Percentiles rank a stretch among this genome's conserved stretches.
These are phyloP conservation scores for Kwoniella sp. DNA, from an alignment of 768 basidiomycete species.

Conservation along the genomic window DNA sequence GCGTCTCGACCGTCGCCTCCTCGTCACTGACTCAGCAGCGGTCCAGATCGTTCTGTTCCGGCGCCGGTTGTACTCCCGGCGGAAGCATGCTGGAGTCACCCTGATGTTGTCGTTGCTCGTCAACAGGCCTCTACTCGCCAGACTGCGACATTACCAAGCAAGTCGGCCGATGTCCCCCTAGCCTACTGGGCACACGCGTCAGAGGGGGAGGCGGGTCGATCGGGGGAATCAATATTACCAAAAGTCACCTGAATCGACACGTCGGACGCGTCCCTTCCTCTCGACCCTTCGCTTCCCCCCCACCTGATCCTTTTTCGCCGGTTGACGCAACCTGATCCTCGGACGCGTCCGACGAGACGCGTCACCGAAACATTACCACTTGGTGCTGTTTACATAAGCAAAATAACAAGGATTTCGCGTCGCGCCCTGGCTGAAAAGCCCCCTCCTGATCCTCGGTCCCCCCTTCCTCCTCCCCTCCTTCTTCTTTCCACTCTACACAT, in stretches of 20 bases:
- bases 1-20: no score
- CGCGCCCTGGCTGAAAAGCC: background rate
- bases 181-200: background rate
- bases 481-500: conserved; percentile 4
- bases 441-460: background rate
- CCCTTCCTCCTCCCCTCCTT: conserved; percentile 3
- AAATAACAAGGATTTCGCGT: background rate
- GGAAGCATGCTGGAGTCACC: no score
- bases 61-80: no score
- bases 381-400: conserved; percentile 5
- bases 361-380: conserved; percentile 4
- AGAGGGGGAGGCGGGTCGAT: background rate
- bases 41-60: no score
- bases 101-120: no score
- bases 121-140: no score
- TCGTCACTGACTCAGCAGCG: no score
- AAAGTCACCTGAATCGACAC: no score
- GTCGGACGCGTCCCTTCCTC: conserved; percentile 1
- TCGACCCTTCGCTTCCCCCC: no score
- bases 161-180: no score
- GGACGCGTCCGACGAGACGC: background rate
- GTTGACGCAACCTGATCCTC: background rate
- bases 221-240: conserved; percentile 1
- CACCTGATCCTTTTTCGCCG: background rate
- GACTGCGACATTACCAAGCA: no score